A percentile compares a stretch with the other conserved stretches of the same genome.
phyloP scores from a whole-genome alignment of 495 filamentous ascomycete species.

The Penicillium longicatenatum region DNA sequence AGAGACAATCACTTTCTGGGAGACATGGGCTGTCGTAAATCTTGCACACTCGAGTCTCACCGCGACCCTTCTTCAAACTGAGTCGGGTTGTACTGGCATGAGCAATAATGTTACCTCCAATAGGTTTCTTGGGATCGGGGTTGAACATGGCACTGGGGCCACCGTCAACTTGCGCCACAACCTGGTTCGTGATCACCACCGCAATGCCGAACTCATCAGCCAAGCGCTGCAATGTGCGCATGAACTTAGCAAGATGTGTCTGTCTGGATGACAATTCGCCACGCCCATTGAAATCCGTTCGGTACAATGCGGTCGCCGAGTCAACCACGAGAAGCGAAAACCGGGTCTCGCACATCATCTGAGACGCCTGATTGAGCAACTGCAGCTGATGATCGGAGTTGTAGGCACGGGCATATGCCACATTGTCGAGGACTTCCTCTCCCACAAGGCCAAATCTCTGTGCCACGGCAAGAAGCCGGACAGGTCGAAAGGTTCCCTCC shows the following conservation, averaged over 20 bases:
- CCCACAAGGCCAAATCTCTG: constrained; percentile 92
- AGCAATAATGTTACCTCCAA: constrained; percentile 98
- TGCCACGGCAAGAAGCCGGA: constrained; percentile 86
- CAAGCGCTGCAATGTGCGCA: constrained; percentile 89
- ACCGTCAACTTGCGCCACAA: constrained; percentile 96
- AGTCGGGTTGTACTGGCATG: constrained; percentile 91
- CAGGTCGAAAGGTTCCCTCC: constrained; percentile 94
- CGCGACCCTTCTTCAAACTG: constrained; percentile 91
- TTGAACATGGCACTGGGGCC: constrained; percentile 98
- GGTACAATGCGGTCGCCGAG: constrained; percentile 90
- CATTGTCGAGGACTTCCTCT: constrained; percentile 96
- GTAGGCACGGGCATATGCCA: constrained; percentile 96
- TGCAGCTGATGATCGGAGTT: constrained; percentile 98
- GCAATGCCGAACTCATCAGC: constrained; percentile 98
- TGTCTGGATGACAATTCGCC: constrained; percentile 90
- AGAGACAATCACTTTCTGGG: constrained; percentile 93
- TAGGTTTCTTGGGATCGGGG: constrained; percentile 97
- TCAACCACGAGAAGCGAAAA: constrained; percentile 96
- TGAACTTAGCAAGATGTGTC: constrained; percentile 94
- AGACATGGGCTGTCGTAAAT: constrained; percentile 98
- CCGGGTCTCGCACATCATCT: constrained; percentile 99
- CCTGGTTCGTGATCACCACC: constrained; percentile 98
- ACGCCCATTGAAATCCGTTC: constrained; percentile 93
- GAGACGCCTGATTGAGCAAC: constrained; percentile 88
- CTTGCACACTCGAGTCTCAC: constrained; percentile 95